Conservation (phyloP, 2,329 filamentous ascomycete genomes). For the Xylariaceae sp. region DNA sequence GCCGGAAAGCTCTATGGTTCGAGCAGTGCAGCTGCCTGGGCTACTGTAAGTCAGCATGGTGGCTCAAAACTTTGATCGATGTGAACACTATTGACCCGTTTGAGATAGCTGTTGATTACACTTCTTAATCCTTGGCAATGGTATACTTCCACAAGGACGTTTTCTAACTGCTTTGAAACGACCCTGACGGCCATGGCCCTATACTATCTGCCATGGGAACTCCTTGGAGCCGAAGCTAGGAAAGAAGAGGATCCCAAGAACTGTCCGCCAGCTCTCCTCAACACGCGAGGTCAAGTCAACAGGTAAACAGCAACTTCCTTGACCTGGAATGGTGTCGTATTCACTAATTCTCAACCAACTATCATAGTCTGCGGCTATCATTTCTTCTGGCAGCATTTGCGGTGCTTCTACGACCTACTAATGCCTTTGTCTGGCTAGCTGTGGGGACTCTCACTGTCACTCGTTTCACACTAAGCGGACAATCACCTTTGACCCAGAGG, state of each 20-base stretch:
- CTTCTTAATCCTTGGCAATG: conserved; percentile 87
- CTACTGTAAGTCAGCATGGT: conserved; percentile 55
- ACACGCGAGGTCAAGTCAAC: conserved; percentile 29
- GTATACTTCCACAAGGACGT: conserved; percentile 89
- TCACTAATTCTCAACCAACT: conserved; percentile 8
- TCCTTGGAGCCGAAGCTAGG: conserved; percentile 44
- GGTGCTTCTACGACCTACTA: conserved; percentile 84
- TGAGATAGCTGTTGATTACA: conserved; percentile 62
- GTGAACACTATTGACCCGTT: no score
- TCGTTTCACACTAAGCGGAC: conserved; percentile 36
- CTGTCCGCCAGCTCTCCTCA: conserved; percentile 26
- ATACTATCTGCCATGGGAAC: conserved; percentile 81
- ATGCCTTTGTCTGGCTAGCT: conserved; percentile 76
- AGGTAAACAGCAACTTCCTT: conserved; percentile 21
- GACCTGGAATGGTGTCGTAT: not conserved
- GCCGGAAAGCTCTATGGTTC: conserved; percentile 69
- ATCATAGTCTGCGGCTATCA: conserved; percentile 53
- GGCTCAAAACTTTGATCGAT: conserved; percentile 13
- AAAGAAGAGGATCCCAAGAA: conserved; percentile 39
- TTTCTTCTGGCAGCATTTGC: conserved; percentile 75
- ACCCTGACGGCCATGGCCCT: conserved; percentile 77
- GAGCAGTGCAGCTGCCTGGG: conserved; percentile 59
- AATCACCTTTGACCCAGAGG: conserved; percentile 41
- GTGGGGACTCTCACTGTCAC: conserved; percentile 54
- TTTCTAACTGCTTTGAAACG: conserved; percentile 94